Evolutionary conservation across 1,284 basidiomycete genomes (phyloP).

Genomic region (Rhodotorula sp.): DNA sequence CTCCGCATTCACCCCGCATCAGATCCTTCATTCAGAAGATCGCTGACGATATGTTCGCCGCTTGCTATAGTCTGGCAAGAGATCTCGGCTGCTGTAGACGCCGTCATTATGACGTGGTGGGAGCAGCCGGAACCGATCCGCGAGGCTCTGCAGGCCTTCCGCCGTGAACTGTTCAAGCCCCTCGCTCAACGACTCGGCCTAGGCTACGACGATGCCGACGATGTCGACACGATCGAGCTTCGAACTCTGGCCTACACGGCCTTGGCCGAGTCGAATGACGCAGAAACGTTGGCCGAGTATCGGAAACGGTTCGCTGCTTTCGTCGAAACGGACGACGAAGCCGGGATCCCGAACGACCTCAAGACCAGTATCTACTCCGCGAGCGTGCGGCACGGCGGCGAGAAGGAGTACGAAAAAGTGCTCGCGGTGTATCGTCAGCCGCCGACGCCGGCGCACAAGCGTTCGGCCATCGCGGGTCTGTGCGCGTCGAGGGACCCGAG

Average conservation of each 20-base stretch:
- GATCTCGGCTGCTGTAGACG: conserved; percentile 60
- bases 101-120: conserved; percentile 77
- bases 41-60: not conserved
- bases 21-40: not conserved
- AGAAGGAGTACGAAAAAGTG: conserved; percentile 68
- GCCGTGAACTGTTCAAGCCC: conserved; percentile 65
- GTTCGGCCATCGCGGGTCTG: conserved; percentile 49
- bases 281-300: conserved; percentile 68
- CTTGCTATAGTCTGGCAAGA: conserved; percentile 62
- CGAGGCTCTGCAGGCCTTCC: conserved; percentile 59
- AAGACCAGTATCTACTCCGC: conserved; percentile 46
- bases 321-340: conserved; percentile 71
- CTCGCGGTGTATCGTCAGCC: conserved; percentile 71
- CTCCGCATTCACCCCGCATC: not conserved
- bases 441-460: conserved; percentile 55
- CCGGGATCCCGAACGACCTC: conserved; percentile 63
- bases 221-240: conserved; percentile 69
- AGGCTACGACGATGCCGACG: conserved; percentile 68
- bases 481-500: conserved; percentile 44
- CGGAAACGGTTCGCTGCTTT: conserved; percentile 71
- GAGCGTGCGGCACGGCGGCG: conserved; percentile 72
- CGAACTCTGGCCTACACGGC: conserved; percentile 69
- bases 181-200: conserved; percentile 78
- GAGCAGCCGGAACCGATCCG: conserved; percentile 65
- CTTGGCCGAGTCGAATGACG: conserved; percentile 59